Percentiles rank a stretch among this genome's conserved stretches.
These are phyloP conservation scores for Pistacia vera DNA, from an alignment of 345 rosid genomes.

Conservation along the genomic window DNA sequence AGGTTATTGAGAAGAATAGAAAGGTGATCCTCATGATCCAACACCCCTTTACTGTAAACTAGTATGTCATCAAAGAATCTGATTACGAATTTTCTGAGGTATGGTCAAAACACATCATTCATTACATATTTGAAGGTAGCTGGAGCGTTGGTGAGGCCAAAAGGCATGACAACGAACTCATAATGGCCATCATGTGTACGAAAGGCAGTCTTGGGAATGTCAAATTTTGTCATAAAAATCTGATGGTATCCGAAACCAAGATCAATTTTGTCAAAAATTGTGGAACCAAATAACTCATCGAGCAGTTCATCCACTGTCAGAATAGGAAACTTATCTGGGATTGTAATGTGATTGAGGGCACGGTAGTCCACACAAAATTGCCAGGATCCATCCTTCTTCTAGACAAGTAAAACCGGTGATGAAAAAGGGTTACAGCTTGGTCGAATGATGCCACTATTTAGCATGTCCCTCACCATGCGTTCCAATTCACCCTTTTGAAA, in stretches of 20 bases:
- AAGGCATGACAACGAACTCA: not conserved
- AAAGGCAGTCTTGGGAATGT: not conserved
- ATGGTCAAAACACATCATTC: not conserved
- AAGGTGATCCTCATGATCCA: too few species aligned
- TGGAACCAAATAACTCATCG: not conserved
- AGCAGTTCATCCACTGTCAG: not conserved
- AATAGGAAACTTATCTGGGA: not conserved
- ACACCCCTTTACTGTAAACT: not conserved
- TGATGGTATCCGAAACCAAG: not conserved
- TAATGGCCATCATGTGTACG: not conserved
- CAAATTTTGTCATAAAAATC: not conserved
- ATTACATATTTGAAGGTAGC: not conserved
- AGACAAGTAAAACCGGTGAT: not conserved
- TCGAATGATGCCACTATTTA: not conserved
- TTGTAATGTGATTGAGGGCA: not conserved
- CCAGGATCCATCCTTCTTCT: not conserved
- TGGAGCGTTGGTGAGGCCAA: not conserved
- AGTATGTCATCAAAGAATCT: not conserved
- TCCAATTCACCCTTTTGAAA: not conserved
- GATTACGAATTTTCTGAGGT: not conserved
- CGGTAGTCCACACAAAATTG: not conserved
- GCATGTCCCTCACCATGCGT: not conserved
- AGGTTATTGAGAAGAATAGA: too few species aligned
- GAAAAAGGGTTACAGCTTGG: not conserved
- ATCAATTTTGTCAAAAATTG: not conserved